Evolutionary conservation across 192 early-diverging fungal genomes (phyloP).

Genomic region (Funneliformis geosporum): DNA sequence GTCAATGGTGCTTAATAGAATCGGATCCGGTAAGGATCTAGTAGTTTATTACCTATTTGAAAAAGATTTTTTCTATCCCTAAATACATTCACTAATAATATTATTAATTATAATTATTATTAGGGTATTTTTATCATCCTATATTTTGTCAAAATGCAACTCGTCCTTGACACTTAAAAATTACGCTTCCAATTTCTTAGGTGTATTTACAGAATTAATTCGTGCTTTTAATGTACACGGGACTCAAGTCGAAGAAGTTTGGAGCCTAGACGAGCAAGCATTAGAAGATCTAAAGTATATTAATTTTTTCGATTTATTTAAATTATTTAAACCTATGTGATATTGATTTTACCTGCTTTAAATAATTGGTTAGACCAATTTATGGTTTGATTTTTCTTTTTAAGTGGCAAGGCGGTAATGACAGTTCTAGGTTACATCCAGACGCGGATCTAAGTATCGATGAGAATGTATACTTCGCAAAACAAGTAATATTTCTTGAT

Average conservation of each 20-base stretch:
- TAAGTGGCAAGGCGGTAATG: constrained; percentile 64
- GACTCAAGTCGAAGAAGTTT: constrained; percentile 79
- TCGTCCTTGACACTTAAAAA: neutral
- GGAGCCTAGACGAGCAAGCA: constrained; percentile 65
- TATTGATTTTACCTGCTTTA: neutral
- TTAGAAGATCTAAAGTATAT: constrained; percentile 64
- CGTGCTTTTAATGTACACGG: constrained; percentile 69
- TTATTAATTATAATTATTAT: neutral
- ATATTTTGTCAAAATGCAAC: neutral
- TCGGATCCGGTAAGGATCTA: constrained; percentile 67
- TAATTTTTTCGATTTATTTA: neutral
- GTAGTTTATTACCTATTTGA: neutral
- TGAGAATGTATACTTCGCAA: constrained; percentile 70
- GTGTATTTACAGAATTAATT: constrained; percentile 84
- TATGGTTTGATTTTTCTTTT: constrained; percentile 85
- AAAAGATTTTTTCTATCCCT: neutral
- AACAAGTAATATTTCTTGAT: constrained; percentile 45
- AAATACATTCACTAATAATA: neutral
- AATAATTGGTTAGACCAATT: constrained; percentile 50
- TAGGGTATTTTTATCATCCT: neutral
- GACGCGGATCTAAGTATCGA: constrained; percentile 38
- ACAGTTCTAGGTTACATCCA: constrained; percentile 33
- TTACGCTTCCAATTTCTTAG: constrained; percentile 32
- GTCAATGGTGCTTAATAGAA: constrained; percentile 87
- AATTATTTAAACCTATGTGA: neutral